Conservation (phyloP, 305 asterid species). For the Fraxinus angustifolia region DNA sequence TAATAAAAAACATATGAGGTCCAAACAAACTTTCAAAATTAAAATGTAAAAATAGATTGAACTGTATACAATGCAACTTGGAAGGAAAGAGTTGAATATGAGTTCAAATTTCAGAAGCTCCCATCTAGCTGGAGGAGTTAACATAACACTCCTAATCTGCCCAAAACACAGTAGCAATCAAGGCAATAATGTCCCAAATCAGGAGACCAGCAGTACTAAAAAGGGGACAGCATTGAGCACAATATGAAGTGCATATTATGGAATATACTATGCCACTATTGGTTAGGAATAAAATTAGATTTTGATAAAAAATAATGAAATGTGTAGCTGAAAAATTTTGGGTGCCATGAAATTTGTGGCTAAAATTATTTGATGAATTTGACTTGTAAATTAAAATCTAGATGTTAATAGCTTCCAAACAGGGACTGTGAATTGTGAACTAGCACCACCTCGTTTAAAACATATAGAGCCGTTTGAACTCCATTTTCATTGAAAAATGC, state of each 20-base stretch:
- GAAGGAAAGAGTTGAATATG: neutral
- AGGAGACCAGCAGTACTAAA: neutral
- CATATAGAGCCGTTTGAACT: neutral
- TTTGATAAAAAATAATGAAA: too few relatives aligned
- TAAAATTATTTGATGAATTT: too few relatives aligned
- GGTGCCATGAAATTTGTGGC: neutral
- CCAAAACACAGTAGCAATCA: neutral
- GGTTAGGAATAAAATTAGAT: too few relatives aligned
- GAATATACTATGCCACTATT: neutral
- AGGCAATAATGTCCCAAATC: constrained; percentile 6
- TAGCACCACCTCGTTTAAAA: constrained; percentile 3
- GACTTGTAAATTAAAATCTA: neutral
- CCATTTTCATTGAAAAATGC: too few relatives aligned
- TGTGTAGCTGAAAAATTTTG: neutral
- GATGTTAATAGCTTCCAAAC: neutral
- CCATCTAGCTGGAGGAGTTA: neutral
- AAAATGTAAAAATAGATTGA: neutral
- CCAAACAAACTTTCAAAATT: constrained; percentile 2
- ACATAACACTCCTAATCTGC: neutral
- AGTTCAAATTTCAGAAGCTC: neutral
- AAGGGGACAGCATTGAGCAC: neutral
- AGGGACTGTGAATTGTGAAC: neutral
- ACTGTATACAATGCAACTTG: neutral
- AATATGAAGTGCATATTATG: neutral
- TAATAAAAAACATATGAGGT: neutral